A percentile compares a stretch with the other conserved stretches of the same genome.
Conservation (phyloP, 257 asterid genomes). For the Lycium barbarum region DNA sequence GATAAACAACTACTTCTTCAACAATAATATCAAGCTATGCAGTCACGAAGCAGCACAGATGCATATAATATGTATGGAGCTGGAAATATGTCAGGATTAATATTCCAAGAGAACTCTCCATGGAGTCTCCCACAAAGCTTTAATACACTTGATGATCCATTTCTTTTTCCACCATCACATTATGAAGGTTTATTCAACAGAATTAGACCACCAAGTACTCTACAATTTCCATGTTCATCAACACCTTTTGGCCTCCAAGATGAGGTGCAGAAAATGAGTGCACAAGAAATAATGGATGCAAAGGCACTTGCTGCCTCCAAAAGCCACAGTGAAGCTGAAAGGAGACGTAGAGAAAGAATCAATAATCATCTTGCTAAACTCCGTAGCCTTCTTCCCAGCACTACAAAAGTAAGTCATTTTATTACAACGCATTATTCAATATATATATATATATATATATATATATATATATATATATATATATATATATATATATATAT, state of each 20-base stretch:
- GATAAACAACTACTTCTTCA: constrained; percentile 39
- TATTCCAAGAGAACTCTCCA: constrained; percentile 36
- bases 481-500: no score
- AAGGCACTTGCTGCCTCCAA: constrained; percentile 95
- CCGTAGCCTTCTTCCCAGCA: constrained; percentile 85
- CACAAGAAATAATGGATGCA: constrained; percentile 93
- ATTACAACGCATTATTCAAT: no score
- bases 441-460: no score
- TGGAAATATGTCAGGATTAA: neutral
- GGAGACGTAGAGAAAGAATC: constrained; percentile 87
- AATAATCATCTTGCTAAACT: constrained; percentile 87
- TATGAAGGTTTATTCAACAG: constrained; percentile 43
- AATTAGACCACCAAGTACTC: constrained; percentile 1
- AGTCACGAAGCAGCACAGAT: constrained; percentile 39
- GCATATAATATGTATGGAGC: constrained; percentile 28
- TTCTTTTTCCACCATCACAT: constrained; percentile 57
- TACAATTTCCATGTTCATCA: constrained; percentile 44
- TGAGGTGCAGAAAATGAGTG: constrained; percentile 82
- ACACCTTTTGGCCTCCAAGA: constrained; percentile 55
- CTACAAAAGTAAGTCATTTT: constrained; percentile 70
- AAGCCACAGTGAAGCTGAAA: constrained; percentile 94
- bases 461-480: no score
- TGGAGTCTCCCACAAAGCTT: neutral
- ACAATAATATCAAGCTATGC: constrained; percentile 40
- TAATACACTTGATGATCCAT: constrained; percentile 49